A percentile compares a stretch with the other conserved stretches of the same genome.
Evolutionary conservation across 164 flowering plant species (phyloP).

Genomic region (Paratinospora sagittata): DNA sequence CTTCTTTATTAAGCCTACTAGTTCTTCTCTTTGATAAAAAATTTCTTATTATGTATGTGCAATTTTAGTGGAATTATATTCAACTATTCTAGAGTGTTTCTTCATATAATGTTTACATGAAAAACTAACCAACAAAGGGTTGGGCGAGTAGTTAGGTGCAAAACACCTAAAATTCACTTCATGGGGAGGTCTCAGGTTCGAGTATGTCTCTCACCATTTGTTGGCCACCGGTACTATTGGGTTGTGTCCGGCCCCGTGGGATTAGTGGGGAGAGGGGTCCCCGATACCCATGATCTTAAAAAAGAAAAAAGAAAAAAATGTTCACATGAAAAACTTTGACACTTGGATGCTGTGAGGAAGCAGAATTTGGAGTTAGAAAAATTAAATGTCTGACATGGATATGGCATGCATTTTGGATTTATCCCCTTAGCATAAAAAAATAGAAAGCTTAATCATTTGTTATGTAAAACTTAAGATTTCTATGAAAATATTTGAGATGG

Average conservation of each 20-base stretch:
- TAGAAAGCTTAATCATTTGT: not conserved
- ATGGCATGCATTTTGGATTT: not conserved
- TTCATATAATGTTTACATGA: not conserved
- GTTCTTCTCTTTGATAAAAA: not conserved
- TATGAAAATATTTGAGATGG: not conserved
- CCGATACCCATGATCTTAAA: not conserved
- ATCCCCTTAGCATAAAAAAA: not conserved
- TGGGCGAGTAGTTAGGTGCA: too few species aligned
- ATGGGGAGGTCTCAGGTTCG: too few species aligned
- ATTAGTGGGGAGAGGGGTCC: too few species aligned
- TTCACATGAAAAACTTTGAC: too few species aligned
- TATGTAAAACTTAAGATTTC: not conserved
- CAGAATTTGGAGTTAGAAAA: not conserved
- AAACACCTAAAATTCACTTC: too few species aligned
- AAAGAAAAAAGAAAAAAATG: too few species aligned
- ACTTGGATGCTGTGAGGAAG: not conserved
- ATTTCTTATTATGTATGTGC: not conserved
- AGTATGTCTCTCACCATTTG: too few species aligned
- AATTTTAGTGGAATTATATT: not conserved
- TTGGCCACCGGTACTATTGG: too few species aligned
- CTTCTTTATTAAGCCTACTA: not conserved
- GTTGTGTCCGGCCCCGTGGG: too few species aligned
- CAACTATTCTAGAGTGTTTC: not conserved
- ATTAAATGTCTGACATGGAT: not conserved
- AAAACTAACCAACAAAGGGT: too few species aligned